These are phyloP conservation scores for Penicillium sp. DNA, from an alignment of 2,329 filamentous ascomycete genomes.

Conservation along the genomic window DNA sequence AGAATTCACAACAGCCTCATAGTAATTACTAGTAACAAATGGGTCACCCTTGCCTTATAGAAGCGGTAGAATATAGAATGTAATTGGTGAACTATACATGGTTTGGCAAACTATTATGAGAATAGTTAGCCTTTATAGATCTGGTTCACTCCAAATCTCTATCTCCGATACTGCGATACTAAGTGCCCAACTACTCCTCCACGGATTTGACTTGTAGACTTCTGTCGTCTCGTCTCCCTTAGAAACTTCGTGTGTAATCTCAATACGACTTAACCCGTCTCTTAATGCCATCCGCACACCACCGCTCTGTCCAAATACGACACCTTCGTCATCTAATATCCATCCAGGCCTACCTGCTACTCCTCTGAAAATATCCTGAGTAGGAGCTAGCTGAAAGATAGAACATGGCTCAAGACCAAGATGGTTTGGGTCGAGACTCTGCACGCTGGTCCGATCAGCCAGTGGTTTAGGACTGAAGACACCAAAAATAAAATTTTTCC, in stretches of 20 bases:
- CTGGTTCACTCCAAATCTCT: slow-evolving; percentile 1
- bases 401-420: neutral
- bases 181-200: neutral
- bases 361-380: neutral
- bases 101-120: too few relatives aligned
- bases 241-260: neutral
- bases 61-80: too few relatives aligned
- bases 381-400: neutral
- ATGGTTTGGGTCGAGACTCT: neutral
- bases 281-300: neutral
- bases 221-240: neutral
- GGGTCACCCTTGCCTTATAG: too few relatives aligned
- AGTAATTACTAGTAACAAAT: too few relatives aligned
- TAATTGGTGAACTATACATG: too few relatives aligned
- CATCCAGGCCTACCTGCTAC: neutral
- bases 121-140: too few relatives aligned
- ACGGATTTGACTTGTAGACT: neutral
- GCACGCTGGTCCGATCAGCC: neutral
- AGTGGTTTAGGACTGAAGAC: neutral
- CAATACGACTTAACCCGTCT: neutral
- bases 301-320: neutral
- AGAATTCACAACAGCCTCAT: too few relatives aligned
- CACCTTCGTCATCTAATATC: neutral
- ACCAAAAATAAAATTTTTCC: neutral
- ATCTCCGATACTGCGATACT: neutral